Evolutionary conservation across 352 stramenopile species (phyloP).

Genomic region (Phytophthora idaei): DNA sequence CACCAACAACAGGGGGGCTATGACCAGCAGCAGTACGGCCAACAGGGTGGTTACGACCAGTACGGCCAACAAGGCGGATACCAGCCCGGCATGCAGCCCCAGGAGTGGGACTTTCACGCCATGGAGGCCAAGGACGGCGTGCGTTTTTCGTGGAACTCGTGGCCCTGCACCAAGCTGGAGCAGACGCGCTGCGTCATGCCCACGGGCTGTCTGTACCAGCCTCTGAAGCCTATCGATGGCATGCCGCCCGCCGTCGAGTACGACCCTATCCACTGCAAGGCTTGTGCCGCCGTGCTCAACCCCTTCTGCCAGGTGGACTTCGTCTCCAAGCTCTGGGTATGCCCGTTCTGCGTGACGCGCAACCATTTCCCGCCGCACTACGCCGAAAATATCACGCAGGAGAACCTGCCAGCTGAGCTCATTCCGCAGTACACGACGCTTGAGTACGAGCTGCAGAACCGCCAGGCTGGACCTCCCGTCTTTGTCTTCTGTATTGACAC

Average conservation of each 20-base stretch:
- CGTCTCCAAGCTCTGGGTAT: conserved; percentile 99
- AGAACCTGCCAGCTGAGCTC: conserved; percentile 98
- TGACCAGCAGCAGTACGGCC: conserved; percentile 32
- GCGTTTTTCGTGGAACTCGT: conserved; percentile 99
- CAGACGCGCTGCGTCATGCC: conserved; percentile 98
- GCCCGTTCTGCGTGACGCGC: conserved; percentile 98
- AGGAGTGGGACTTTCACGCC: conserved; percentile 88
- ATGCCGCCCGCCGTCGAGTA: conserved; percentile 95
- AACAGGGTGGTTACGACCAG: conserved; percentile 54
- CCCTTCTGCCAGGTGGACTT: conserved; percentile 99
- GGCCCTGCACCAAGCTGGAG: conserved; percentile 97
- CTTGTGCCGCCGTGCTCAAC: conserved; percentile 97
- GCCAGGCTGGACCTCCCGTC: conserved; percentile 93
- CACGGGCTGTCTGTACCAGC: conserved; percentile 94
- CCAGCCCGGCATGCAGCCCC: conserved; percentile 68
- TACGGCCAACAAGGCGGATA: conserved; percentile 53
- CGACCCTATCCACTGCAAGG: conserved; percentile 98
- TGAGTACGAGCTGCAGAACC: conserved; percentile 98
- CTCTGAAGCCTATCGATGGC: conserved; percentile 97
- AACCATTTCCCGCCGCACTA: conserved; percentile 98
- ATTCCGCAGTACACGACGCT: conserved; percentile 99
- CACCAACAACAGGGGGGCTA: conserved; percentile 33
- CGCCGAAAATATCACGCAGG: conserved; percentile 97
- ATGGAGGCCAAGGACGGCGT: conserved; percentile 92
- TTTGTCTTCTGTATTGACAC: conserved; percentile 99